Base-by-base conservation (phyloP, 257 asterid genomes). In the Solanum chilense region DNA sequence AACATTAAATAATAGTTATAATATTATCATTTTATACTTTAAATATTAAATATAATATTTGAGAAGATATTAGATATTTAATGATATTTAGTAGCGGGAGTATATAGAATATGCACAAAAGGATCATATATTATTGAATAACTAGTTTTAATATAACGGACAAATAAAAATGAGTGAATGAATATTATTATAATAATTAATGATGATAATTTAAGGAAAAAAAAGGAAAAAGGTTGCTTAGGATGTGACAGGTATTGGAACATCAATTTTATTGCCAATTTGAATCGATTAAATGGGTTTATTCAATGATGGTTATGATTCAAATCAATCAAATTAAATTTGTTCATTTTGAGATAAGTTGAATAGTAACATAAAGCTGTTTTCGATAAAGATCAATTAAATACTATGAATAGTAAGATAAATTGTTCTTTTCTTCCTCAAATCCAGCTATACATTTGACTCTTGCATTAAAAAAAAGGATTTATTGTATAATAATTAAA, bases 331-430 rank as follows among this genome's bases (percentile, higher is more conserved):
- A 15, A 68, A 68, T 56, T 56, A 56, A 27, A 14, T 27, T 68
- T 66, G 37, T 3, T 66, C 13, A 25, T 13, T 7, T 69, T 23
- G 23, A 71, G 27, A 71, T 71, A 23, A 69, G 76, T 14, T 71
- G 12, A 29, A 3, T 31, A 14, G 42, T 33, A 33, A 18, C 9
- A 33, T 11, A 70, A 70, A 16, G 44, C 44, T 31, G 27, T 9
- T 16, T 12, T 71, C 27, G 80, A 71, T 33, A 23, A 71, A 71
- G 80, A 71, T 73, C 49, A 35, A n/a, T 73, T 58, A 27, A 58
- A 58, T 58, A 58, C 27, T 71, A 73, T 56, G 78, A 71, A 71
- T 73, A 73, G 80, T 73, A 73, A 73, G 47, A 73, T 42, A 37
- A 37, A 21, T 21, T 35, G 47, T 33, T 71, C 49, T 42, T 76